Base-by-base conservation (phyloP, 768 basidiomycete genomes). In the Imleria badia region DNA sequence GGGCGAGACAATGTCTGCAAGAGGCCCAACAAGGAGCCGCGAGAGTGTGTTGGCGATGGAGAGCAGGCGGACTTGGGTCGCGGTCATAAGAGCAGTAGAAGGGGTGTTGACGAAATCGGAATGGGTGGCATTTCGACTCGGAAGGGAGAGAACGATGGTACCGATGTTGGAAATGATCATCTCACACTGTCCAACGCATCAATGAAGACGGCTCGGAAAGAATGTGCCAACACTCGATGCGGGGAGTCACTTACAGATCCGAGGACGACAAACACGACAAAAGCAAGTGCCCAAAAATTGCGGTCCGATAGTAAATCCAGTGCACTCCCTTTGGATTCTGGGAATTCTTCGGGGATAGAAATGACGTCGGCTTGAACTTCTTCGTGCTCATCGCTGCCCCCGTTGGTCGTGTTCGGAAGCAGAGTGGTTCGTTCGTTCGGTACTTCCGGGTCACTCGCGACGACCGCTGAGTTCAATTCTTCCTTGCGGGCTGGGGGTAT, bases 131-230 rank as follows among this genome's bases (percentile, higher is more conserved):
- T 36, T 29, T 19, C 67, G 48, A 15, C 71, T 63, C 10, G 83
- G 81, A 34, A 91, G 78, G 14, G 90, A 84, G 5, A 86, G 71
- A 14, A 86, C 79, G 47, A 92, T 87, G 1, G 86, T 83, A 35
- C 89, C 90, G 44, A 93, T 84, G 62, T 91, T 93, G 19, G 89
- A 86, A 19, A 92, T 84, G 20, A 93, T 77, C 89, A 90, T 91
- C 68, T 91, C 89, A 43, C 80, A 81, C 87, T 89, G 50, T 7
- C 17, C 38, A 41, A 54, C 5, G 34, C 3, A 50, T 51, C 40
- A 45, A 48, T 42, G 19, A 45, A 29, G 23, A 42, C 8, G 35
- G 11, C 23, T 8, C 10, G 9, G 23, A 23, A 50, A 38, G 42
- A 15, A 41, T 7, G 20, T 30, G 11, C 19, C 7, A n/a, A 20